Percentiles rank a stretch among this genome's conserved stretches.
These are phyloP conservation scores for Saccharomycopsis olivae DNA, from an alignment of 805 yeast species.

Conservation along the genomic window DNA sequence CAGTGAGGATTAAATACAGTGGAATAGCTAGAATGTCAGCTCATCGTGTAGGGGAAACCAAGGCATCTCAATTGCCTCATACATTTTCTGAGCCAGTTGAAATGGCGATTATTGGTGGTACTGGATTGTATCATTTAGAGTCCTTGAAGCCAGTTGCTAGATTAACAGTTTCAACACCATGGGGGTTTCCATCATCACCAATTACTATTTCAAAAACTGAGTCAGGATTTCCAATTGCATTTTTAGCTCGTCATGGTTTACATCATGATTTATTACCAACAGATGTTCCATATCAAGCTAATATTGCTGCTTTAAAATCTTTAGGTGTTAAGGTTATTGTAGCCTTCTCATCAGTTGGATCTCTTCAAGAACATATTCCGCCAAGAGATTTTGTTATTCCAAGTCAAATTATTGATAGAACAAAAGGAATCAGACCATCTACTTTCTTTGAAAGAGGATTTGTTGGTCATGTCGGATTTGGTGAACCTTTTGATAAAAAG, in stretches of 20 bases:
- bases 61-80: constrained; percentile 32
- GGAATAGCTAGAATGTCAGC: constrained; percentile 2
- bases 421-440: constrained; percentile 87
- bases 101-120: constrained; percentile 92
- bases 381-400: constrained; percentile 98
- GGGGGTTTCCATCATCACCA: constrained; percentile 95
- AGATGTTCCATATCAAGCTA: constrained; percentile 87
- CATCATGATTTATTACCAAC: constrained; percentile 86
- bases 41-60: not conserved
- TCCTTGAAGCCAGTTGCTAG: constrained; percentile 79
- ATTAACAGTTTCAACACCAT: constrained; percentile 78
- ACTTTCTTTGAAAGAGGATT: constrained; percentile 87
- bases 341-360: constrained; percentile 95
- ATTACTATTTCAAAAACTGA: constrained; percentile 79
- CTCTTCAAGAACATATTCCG: constrained; percentile 74
- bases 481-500: constrained; percentile 85
- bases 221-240: constrained; percentile 78
- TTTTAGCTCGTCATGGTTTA: constrained; percentile 88
- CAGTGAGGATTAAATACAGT: too few relatives aligned
- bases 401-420: constrained; percentile 91
- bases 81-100: constrained; percentile 55
- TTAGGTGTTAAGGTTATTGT: constrained; percentile 80
- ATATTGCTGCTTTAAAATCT: constrained; percentile 87
- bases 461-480: constrained; percentile 96
- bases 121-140: constrained; percentile 87